Conservation (phyloP, 2,329 filamentous ascomycete species). For the Coniochaeta ligniaria region DNA sequence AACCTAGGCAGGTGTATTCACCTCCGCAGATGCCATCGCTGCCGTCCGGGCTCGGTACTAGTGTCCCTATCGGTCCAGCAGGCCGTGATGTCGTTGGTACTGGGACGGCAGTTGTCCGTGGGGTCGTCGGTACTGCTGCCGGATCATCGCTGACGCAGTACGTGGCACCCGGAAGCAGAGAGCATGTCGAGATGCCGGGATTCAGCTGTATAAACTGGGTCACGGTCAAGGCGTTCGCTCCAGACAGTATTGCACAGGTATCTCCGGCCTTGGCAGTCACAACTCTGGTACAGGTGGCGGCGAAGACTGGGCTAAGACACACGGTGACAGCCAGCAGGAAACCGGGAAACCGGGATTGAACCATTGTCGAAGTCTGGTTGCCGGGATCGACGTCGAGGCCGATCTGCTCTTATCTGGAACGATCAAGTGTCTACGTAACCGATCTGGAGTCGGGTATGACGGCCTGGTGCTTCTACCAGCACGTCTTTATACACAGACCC, state of each 20-base stretch:
- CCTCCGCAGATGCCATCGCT: constrained; percentile 4
- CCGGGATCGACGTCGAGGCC: background rate
- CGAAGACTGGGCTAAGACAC: background rate
- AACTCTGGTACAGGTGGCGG: background rate
- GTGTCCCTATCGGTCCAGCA: background rate
- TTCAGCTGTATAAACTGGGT: background rate
- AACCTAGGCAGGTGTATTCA: constrained; percentile 3
- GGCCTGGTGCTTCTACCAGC: background rate
- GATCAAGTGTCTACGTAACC: background rate
- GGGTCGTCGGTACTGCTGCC: background rate
- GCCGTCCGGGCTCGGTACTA: constrained; percentile 2
- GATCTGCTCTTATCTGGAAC: background rate
- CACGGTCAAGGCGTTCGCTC: background rate
- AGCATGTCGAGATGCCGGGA: background rate
- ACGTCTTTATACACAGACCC: background rate
- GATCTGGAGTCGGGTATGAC: background rate
- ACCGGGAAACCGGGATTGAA: background rate
- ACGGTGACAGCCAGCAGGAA: background rate
- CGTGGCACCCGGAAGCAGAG: background rate
- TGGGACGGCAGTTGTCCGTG: background rate
- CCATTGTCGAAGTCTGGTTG: background rate
- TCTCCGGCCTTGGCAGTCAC: background rate
- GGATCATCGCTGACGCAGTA: constrained; percentile 3
- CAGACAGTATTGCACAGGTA: background rate
- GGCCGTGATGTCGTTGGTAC: background rate